These are phyloP conservation scores for Yamadazyma oceani DNA, from an alignment of 1,139 yeast species.

Conservation along the genomic window DNA sequence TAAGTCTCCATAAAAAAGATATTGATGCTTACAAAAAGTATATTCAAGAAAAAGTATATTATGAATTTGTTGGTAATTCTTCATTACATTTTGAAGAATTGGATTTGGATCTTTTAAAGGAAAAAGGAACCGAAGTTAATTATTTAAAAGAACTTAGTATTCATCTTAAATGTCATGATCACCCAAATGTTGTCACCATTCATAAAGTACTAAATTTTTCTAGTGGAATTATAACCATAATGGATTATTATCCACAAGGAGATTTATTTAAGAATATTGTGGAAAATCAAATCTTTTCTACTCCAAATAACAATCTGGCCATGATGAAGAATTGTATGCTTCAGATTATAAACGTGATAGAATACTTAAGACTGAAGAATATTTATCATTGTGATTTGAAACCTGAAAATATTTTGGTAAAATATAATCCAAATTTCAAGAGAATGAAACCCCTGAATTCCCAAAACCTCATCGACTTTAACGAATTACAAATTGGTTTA, in stretches of 20 bases:
- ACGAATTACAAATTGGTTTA: constrained; percentile 58
- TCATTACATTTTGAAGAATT: constrained; percentile 25
- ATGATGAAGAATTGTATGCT: constrained; percentile 70
- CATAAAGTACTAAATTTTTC: constrained; percentile 64
- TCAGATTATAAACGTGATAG: constrained; percentile 72
- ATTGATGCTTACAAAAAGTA: constrained; percentile 31
- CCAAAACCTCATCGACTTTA: constrained; percentile 40
- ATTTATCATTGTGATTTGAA: constrained; percentile 89
- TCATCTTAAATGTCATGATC: constrained; percentile 72
- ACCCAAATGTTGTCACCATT: constrained; percentile 75
- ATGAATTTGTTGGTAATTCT: constrained; percentile 18
- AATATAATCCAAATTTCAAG: constrained; percentile 29
- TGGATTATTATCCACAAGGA: constrained; percentile 84
- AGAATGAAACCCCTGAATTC: constrained; percentile 13
- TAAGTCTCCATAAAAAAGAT: constrained; percentile 21
- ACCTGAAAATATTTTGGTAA: constrained; percentile 81
- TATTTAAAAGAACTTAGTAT: constrained; percentile 68
- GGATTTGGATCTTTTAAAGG: constrained; percentile 42
- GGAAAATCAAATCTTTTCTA: constrained; percentile 16
- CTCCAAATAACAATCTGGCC: constrained; percentile 21
- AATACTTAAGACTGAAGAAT: constrained; percentile 63
- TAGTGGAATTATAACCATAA: constrained; percentile 56
- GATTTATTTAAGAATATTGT: constrained; percentile 75
- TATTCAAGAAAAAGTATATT: constrained; percentile 33
- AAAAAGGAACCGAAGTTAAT: constrained; percentile 43